Conservation (phyloP, 768 basidiomycete species). For the Gloeopeniophorella convolvens region DNA sequence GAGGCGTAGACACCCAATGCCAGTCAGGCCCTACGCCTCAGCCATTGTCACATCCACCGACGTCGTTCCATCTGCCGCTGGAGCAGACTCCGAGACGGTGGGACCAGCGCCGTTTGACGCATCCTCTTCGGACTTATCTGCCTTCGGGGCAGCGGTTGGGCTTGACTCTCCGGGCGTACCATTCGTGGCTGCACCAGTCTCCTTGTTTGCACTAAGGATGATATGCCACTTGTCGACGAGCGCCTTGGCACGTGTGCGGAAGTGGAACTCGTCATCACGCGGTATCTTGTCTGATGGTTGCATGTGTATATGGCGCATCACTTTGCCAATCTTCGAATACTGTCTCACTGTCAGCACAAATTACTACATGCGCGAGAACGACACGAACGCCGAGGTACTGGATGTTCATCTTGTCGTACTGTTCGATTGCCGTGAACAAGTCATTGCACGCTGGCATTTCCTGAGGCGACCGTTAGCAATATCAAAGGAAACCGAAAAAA, state of each 20-base stretch:
- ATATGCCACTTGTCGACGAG: conserved; percentile 68
- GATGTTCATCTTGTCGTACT: conserved; percentile 70
- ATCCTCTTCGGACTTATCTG: conserved; percentile 11
- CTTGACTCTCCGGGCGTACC: conserved; percentile 12
- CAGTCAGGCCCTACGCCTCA: conserved; percentile 2
- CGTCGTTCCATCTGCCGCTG: conserved; percentile 15
- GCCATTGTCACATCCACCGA: conserved; percentile 17
- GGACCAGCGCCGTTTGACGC: conserved; percentile 3
- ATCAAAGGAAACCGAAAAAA: conserved; percentile 1
- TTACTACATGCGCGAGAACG: neutral
- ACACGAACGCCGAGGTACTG: conserved; percentile 53
- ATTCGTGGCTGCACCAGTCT: conserved; percentile 10
- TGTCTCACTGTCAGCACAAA: neutral
- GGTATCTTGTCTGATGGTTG: conserved; percentile 52
- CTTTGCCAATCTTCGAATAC: conserved; percentile 81
- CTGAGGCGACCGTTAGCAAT: conserved; percentile 32
- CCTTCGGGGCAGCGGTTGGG: conserved; percentile 13
- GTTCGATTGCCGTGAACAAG: conserved; percentile 71
- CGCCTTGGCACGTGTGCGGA: conserved; percentile 61
- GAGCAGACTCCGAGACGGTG: neutral
- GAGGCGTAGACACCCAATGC: neutral
- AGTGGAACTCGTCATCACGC: conserved; percentile 57
- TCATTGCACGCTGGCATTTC: conserved; percentile 71
- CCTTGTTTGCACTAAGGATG: conserved; percentile 36
- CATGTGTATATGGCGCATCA: conserved; percentile 79